Evolutionary conservation across 257 asterid species (phyloP), one percentile per base, ranked within the genome.

Genomic region (Penstemon eatonii): DNA sequence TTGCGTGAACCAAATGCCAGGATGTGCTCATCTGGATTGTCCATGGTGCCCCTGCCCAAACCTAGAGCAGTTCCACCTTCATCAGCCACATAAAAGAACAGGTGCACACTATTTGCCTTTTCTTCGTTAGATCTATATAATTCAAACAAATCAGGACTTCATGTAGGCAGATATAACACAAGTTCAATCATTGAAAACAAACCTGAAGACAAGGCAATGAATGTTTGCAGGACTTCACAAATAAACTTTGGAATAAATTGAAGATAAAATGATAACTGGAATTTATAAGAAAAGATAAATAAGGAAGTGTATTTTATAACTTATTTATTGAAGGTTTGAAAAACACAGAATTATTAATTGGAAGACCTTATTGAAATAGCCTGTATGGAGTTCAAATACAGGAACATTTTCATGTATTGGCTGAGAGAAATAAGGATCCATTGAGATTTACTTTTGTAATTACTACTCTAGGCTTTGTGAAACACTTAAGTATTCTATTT

Each of bases 1-100:
- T 72, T 72, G 58, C 83, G 82, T 54, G 90, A 80, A 67, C 96
- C 97, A 64, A 83, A 78, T 0, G 96, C 96, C 67, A 94, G 74
- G 74, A 81, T 50, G 66, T 78, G 76, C 65, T 82, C 81, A 45
- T 78, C 85, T 10, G 86, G 80, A 56, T 71, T 52, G 74, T 76
- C 83, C 56, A 69, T 65, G 73, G 72, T 74, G 61, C 82, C 78
- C 63, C 81, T 68, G 49, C 95, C 96, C 75, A 89, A 83, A 70
- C 78, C 78, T 47, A 94, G 74, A 79, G 91, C 69, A 76, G 47
- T 73, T 70, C 88, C 96, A 66, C 82, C 82, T 84, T 94, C 99
- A 84, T 94, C 99, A 66, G 89, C 97, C 85, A 94, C 76, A 76
- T 94, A 94, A 81, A 94, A 94, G 90, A 91, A 94, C 67, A 91